Conservation (phyloP, 768 basidiomycete genomes). For the Hydnum rufescens region DNA sequence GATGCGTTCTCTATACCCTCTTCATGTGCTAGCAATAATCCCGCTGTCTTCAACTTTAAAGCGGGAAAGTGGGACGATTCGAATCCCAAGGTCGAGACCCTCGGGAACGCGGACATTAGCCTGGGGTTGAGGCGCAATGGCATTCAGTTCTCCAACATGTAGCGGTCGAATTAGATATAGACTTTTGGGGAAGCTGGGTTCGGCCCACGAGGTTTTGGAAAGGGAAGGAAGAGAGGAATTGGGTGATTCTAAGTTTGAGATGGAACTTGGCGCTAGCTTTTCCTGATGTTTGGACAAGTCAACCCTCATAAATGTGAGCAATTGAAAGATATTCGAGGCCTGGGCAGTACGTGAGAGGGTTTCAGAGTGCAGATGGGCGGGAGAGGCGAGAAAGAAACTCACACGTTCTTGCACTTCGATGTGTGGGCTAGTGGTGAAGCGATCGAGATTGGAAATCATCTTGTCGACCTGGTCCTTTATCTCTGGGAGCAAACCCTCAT, state of each 20-base stretch:
- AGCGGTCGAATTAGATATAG: constrained; percentile 70
- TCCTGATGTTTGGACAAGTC: constrained; percentile 26
- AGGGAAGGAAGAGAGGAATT: constrained; percentile 19
- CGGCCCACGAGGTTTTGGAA: constrained; percentile 18
- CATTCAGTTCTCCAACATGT: constrained; percentile 66
- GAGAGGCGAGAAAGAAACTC: constrained; percentile 12
- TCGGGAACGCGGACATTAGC: constrained; percentile 62
- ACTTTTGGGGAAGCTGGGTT: constrained; percentile 66
- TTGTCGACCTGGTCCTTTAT: constrained; percentile 43
- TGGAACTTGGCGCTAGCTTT: not conserved
- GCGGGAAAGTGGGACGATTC: constrained; percentile 40
- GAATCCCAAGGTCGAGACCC: constrained; percentile 66
- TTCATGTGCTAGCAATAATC: constrained; percentile 10
- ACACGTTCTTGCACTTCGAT: constrained; percentile 90
- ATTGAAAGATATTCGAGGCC: constrained; percentile 64
- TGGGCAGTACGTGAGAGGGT: constrained; percentile 17
- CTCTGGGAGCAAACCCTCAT: constrained; percentile 22
- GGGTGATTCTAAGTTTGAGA: constrained; percentile 10
- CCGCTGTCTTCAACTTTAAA: not conserved
- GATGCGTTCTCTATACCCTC: constrained; percentile 21
- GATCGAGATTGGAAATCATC: constrained; percentile 35
- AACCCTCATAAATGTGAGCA: constrained; percentile 56
- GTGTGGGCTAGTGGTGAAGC: constrained; percentile 40
- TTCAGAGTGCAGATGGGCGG: not conserved
- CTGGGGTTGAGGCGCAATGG: constrained; percentile 67